Base-by-base conservation (phyloP, 2,329 filamentous ascomycete genomes). In the Stagonosporopsis vannaccii region DNA sequence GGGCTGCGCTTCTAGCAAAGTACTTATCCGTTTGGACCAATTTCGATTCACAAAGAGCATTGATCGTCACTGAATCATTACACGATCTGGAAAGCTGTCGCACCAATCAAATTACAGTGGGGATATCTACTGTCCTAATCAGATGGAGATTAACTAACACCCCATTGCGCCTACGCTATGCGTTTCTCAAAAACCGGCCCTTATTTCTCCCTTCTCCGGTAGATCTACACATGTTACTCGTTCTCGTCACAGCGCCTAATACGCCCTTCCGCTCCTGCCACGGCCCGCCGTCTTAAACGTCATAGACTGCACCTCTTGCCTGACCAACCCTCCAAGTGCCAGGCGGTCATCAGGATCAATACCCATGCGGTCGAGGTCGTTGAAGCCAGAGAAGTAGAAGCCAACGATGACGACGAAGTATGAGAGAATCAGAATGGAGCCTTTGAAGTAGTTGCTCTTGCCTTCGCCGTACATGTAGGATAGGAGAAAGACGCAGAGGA, bases 371-470 rank as follows among this genome's bases (percentile, higher is more conserved):
- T 84, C 79, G 54, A 83, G 75, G 61, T 83, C 82, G 60, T 80
- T 84, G 71, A 84, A 89, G 22, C 85, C 84, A 48, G 91, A 92
- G 56, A 96, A 90, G 78, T 92, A 98, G 80, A 96, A 99, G 1
- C 95, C 95, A 40, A 91, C 86, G 25, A 97, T 81, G 44, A 99
- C 92, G 25, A 98, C 95, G 22, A 98, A 78, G 75, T 99, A 99
- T 30, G 91, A 95, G 46, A 99, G 81, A 61, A 98, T 87, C 48
- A 99, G 82, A 66, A 98, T 97, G 63, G 91, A 96, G 47, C 95
- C 95, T 81, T 99, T 99, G 86, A 99, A 99, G 78, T 99, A 99
- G 78, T 99, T 99, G 81, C 93, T 98, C 86, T 99, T 99, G 36
- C 95, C 95, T 79, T 99, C 95, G 47, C 94, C 91, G 68, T 98